Base-by-base conservation (phyloP, 2,329 filamentous ascomycete species). In the Verruconis gallopava region DNA sequence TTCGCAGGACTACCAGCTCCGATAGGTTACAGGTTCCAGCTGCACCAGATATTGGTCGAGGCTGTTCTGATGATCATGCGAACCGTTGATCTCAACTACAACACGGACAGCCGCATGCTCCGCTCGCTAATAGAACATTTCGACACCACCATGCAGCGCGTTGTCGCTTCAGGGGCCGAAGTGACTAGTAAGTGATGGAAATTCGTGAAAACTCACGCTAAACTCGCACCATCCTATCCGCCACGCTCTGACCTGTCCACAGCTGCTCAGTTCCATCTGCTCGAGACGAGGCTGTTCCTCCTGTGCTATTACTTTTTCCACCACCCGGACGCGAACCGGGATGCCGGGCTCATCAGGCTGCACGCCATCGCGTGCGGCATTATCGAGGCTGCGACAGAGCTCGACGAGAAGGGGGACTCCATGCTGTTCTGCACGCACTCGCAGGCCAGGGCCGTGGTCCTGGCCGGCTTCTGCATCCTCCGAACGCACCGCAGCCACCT, bases 1-100 rank as follows among this genome's bases (percentile, higher is more conserved):
- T 30, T 30, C 41, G 55, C 57, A 48, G 56, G 56, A 21, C 56
- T 60, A 15, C 57, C 57, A 6, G 56, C 56, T 9, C 53, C 56
- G 4, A 43, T 52, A 9, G 9, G 9, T 9, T 30, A 30, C 25
- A n/a, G 25, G 9, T 30, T 9, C n/a, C 25, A n/a, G 9, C 25
- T 30, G 25, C 25, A 30, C n/a, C 9, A n/a, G 6, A n/a, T 30
- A 9, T n/a, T 30, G 6, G 25, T 30, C 9, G 25, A 30, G 9
- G 25, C 25, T n/a, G n/a, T 30, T n/a, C 6, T n/a, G 6, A 30
- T 30, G 25, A 30, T 30, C 25, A n/a, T 30, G 9, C 25, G 25
- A 30, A 9, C 9, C n/a, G n/a, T 30, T 30, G 25, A 30, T n/a
- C 25, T 30, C 25, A 30, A 30, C n/a, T 9, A 30, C n/a, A 9